Conservation (phyloP, 2,329 filamentous ascomycete genomes). For the Pestalotiopsis sp. region DNA sequence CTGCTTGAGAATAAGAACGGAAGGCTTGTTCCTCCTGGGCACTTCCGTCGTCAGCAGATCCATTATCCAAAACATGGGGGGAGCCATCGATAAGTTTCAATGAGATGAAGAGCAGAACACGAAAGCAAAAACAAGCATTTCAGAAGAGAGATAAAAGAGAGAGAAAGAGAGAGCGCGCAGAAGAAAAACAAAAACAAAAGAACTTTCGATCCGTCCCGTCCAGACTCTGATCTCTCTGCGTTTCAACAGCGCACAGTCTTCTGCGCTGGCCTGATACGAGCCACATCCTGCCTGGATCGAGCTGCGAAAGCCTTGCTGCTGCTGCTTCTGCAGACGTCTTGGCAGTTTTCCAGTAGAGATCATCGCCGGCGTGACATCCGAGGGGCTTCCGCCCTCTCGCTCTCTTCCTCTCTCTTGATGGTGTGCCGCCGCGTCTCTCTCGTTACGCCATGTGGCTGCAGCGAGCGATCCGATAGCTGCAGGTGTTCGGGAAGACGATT, state of each 20-base stretch:
- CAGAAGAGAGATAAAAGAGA: background rate
- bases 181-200: background rate
- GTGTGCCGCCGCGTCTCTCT: background rate
- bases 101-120: background rate
- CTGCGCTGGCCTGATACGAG: background rate
- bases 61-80: slow-evolving; percentile 1
- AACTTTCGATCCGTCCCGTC: background rate
- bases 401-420: background rate
- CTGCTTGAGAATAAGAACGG: background rate
- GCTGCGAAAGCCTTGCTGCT: background rate
- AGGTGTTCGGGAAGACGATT: background rate
- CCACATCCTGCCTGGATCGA: background rate
- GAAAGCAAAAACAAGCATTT: background rate
- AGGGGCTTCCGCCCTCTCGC: background rate
- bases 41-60: background rate
- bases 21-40: slow-evolving; percentile 3
- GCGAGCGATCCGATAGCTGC: slow-evolving; percentile 1
- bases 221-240: background rate
- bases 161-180: background rate
- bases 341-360: background rate
- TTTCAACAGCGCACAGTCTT: background rate
- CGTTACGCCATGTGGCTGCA: background rate
- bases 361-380: background rate
- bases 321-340: background rate
- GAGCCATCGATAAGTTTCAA: background rate